Conservation (phyloP, 1,284 basidiomycete genomes). For the Cryptococcus depauperatus region DNA sequence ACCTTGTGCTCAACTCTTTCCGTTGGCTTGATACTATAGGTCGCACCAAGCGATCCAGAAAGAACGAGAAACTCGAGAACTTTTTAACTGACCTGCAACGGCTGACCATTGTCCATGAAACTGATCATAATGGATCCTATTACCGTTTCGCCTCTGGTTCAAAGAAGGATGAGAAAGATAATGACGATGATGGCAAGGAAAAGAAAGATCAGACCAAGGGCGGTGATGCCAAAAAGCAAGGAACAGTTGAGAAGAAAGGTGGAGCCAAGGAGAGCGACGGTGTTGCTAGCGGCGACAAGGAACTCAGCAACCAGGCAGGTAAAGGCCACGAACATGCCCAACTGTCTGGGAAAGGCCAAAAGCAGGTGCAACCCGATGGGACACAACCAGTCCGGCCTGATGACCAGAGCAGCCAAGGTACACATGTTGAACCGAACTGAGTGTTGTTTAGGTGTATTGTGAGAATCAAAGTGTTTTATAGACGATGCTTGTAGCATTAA, state of each 20-base stretch:
- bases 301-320: conserved; percentile 10
- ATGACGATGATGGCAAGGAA: conserved; percentile 7
- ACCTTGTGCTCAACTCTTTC: conserved; percentile 46
- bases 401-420: conserved; percentile 11
- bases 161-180: conserved; percentile 3
- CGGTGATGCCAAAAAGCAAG: conserved; percentile 7
- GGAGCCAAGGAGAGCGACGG: conserved; percentile 1
- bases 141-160: conserved; percentile 19
- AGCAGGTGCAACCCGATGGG: neutral
- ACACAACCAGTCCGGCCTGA: conserved; percentile 2
- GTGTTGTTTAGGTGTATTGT: no score
- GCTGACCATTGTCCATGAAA: conserved; percentile 50
- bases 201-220: conserved; percentile 13
- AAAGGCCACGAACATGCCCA: conserved; percentile 6
- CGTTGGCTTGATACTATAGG: conserved; percentile 49
- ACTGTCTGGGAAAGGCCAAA: neutral
- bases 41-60: conserved; percentile 45
- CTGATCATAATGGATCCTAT: conserved; percentile 19
- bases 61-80: conserved; percentile 49
- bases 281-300: conserved; percentile 12
- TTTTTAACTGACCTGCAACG: conserved; percentile 49
- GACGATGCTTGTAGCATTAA: no score
- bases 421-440: conserved; percentile 13
- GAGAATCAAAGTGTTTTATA: no score
- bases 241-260: conserved; percentile 7